Conservation (phyloP, 352 stramenopile species). For the Globisporangium middletonii region DNA sequence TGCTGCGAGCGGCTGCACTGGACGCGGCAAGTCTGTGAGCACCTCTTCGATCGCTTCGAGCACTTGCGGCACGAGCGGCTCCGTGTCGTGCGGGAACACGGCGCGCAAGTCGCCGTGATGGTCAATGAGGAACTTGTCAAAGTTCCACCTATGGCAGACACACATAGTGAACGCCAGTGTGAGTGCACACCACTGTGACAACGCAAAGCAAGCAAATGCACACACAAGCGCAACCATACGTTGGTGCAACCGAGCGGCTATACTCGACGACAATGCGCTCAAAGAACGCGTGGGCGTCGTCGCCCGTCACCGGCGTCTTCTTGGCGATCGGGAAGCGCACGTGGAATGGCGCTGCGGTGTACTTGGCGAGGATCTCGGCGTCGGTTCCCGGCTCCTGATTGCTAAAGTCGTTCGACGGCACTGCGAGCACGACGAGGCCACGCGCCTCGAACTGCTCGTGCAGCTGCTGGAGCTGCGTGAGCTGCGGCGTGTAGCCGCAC, state of each 20-base stretch:
- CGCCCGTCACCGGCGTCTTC: constrained; percentile 38
- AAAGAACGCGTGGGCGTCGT: constrained; percentile 60
- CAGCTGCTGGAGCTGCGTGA: constrained; percentile 46
- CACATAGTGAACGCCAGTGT: background rate
- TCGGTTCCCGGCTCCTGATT: constrained; percentile 37
- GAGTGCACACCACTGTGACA: too few relatives aligned
- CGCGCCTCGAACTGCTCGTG: constrained; percentile 34
- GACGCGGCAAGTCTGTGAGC: constrained; percentile 33
- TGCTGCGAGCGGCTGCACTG: background rate
- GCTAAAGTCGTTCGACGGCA: constrained; percentile 70
- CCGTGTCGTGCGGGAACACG: constrained; percentile 70
- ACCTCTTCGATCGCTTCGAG: constrained; percentile 60
- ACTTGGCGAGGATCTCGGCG: constrained; percentile 38
- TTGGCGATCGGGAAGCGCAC: constrained; percentile 50
- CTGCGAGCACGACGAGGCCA: constrained; percentile 50
- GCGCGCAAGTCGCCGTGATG: constrained; percentile 48
- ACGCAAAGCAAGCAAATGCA: background rate
- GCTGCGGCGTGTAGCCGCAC: constrained; percentile 40
- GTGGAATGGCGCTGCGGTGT: constrained; percentile 26
- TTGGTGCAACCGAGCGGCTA: constrained; percentile 54
- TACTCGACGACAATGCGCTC: constrained; percentile 54
- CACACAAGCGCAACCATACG: constrained; percentile 17
- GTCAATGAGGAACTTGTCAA: constrained; percentile 80
- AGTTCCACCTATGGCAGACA: constrained; percentile 44
- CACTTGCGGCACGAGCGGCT: constrained; percentile 53